Percentiles rank a stretch among this genome's conserved stretches.
Evolutionary conservation across 2,329 filamentous ascomycete species (phyloP).

Genomic region (Nemania sp.): DNA sequence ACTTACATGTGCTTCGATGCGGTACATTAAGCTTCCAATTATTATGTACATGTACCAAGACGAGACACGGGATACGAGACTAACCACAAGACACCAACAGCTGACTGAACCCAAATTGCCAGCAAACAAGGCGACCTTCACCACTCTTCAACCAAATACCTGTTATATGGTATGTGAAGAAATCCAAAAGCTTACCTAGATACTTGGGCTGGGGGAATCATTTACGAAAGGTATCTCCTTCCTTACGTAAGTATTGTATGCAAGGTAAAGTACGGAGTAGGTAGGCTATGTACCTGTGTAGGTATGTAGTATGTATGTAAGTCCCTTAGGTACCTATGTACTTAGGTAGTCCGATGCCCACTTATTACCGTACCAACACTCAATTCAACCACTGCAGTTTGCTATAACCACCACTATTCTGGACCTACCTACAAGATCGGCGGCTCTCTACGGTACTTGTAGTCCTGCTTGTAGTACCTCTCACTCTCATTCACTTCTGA

Average conservation of each 20-base stretch:
- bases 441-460: no score
- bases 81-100: constrained; percentile 17
- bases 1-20: no score
- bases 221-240: no score
- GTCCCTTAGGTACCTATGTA: no score
- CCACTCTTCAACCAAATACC: constrained; percentile 20
- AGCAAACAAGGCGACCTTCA: constrained; percentile 19
- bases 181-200: no score
- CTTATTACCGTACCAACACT: not conserved
- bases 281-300: not conserved
- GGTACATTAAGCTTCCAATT: no score
- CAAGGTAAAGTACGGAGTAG: not conserved
- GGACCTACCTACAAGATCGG: not conserved
- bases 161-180: no score
- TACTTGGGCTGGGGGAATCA: no score
- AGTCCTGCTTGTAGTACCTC: not conserved
- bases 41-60: no score
- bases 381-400: not conserved
- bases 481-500: not conserved
- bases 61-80: not conserved
- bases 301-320: no score
- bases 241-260: no score
- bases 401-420: not conserved
- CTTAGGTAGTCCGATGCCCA: no score
- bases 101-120: constrained; percentile 7